Evolutionary conservation across 1,284 basidiomycete species (phyloP), one percentile per base, ranked within the genome.

Genomic region (Waitea zeae): DNA sequence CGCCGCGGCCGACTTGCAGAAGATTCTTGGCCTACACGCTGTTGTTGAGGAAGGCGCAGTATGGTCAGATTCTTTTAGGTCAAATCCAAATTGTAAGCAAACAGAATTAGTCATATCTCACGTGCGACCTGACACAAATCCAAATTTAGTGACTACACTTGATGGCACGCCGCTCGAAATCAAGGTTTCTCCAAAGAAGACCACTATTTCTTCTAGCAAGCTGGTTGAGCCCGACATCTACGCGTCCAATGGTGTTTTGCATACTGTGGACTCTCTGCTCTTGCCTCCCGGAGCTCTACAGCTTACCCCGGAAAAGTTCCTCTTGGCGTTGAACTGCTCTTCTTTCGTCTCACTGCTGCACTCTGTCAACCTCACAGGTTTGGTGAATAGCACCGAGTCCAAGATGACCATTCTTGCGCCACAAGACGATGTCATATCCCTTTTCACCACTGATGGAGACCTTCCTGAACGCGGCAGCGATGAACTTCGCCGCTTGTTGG

Each of bases 201-300:
- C 75, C 18, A 62, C 51, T 17, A 61, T 92, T 27, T 81, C 80
- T 31, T 63, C 64, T 17, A 75, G 83, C 1, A 56, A 63, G 15
- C 59, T 89, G 18, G 49, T 74, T 5, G 60, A 74, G 12, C 68
- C 73, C 3, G 89, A 96, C 49, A 73, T 92, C 30, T 87, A 90
- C 44, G 87, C 87, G 2, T 78, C 83, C n/a, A 96, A 96, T 44
- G 90, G 90, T 33, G 95, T 97, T 29, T 53, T 97, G 14, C 95
- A 98, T 53, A 69, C 90, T 30, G 67, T 98, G 28, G 82, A 83
- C 6, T 68, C 71, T 11, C 67, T 98, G 15, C 70, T 98, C 11
- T 53, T 95, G 11, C 84, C 89, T 1, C 64, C 70, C 0, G 74
- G 70, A 5, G 64, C 80, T 20, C 70, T 98, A 31, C 64, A 71